A percentile compares a stretch with the other conserved stretches of the same genome.
Conservation (phyloP, 1,139 yeast species). For the Candida sojae region DNA sequence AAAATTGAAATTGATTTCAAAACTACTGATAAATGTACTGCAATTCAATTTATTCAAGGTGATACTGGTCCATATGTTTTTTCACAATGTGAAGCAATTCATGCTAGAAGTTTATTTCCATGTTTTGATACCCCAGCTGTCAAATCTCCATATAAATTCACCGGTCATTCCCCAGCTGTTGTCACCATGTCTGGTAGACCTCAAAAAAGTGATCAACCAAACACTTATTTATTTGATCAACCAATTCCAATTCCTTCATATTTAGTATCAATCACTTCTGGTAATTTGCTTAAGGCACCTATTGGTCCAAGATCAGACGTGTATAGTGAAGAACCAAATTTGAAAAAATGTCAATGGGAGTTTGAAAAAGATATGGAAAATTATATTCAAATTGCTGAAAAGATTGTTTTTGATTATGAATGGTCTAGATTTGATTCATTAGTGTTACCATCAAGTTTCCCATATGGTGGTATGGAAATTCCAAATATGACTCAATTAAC, state of each 20-base stretch:
- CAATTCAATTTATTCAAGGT: conserved; percentile 42
- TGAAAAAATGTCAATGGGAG: conserved; percentile 35
- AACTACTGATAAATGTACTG: conserved; percentile 41
- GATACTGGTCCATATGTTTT: conserved; percentile 41
- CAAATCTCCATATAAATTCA: conserved; percentile 32
- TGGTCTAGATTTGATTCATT: conserved; percentile 36
- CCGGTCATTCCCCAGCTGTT: conserved; percentile 32
- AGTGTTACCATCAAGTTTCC: conserved; percentile 36
- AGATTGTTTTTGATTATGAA: conserved; percentile 33
- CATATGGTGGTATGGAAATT: conserved; percentile 45
- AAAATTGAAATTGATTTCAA: conserved; percentile 23
- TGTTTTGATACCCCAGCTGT: conserved; percentile 47
- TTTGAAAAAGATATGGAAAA: conserved; percentile 39
- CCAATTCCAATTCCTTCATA: conserved; percentile 41
- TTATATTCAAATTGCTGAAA: conserved; percentile 35
- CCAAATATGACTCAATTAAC: conserved; percentile 41
- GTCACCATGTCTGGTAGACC: conserved; percentile 43
- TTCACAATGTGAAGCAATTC: conserved; percentile 47
- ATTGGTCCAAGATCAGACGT: conserved; percentile 40
- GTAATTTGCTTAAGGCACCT: conserved; percentile 28
- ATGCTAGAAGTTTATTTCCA: conserved; percentile 44
- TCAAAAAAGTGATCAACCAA: conserved; percentile 8
- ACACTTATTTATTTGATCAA: conserved; percentile 27
- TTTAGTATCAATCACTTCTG: conserved; percentile 38
- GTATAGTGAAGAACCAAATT: conserved; percentile 28